Base-by-base conservation (phyloP, 495 filamentous ascomycete genomes). In the Penicilliopsis zonata region DNA sequence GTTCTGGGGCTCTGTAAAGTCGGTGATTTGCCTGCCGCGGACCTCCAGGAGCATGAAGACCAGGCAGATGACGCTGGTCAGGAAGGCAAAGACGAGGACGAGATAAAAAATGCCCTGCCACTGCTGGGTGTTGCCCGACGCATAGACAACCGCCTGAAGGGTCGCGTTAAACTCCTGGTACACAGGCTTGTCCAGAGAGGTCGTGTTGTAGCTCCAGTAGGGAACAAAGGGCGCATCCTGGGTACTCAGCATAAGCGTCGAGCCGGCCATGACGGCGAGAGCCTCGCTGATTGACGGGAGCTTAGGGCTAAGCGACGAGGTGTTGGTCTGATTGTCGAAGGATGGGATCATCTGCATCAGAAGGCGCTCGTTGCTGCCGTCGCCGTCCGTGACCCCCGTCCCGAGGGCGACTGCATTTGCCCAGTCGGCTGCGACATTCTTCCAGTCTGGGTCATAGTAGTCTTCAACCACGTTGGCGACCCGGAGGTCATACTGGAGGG, bases 1-100 rank as follows among this genome's bases (percentile, higher is more conserved):
- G 38, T 84, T 83, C 30, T 70, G 67, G 1, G 80, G 79, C 37
- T 87, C 80, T 9, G 76, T 81, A 53, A 78, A 85, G 48, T 86
- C 82, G 8, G 74, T 80, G 10, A 83, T 59, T 25, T 79, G 74
- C 12, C 68, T 66, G 1, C 62, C 57, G 33, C 58, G 51, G 13
- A 65, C 46, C 15, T 62, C 52, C 21, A 61, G 41, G 31, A 70
- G 28, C 40, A 78, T 56, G 47, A 76, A 78, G 4, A 55, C 39
- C n/a, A 85, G 55, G 31, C 72, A 74, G 18, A 73, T 53, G 23
- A 70, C 43, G 46, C 79, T 82, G 28, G 74, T 70, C 31, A 70
- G 34, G 51, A 82, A 81, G 3, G 74, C 69, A 23, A 71, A 44
- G 4, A 66, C 24, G 0, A 85, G 63, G 5, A 82, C 57, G n/a